A percentile compares a stretch with the other conserved stretches of the same genome.
Evolutionary conservation across 257 asterid species (phyloP).

Genomic region (Cinchona pubescens): DNA sequence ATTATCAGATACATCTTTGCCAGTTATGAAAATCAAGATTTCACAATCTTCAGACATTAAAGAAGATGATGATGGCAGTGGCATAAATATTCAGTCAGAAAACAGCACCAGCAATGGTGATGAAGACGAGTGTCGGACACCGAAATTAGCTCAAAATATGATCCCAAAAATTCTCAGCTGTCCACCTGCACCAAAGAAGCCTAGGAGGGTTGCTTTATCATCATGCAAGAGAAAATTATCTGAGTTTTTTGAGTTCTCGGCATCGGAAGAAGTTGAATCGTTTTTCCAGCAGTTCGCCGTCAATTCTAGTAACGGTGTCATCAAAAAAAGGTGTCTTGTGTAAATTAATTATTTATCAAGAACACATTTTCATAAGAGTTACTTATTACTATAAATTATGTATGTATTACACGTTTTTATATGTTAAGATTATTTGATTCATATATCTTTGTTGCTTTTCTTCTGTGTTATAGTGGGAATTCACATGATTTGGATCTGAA

Average conservation of each 20-base stretch:
- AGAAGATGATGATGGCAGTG: not conserved
- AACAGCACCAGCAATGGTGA: not conserved
- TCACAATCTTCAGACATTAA: not conserved
- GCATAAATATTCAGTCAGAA: not conserved
- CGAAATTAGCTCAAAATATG: constrained; percentile 40
- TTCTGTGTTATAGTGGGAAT: not conserved
- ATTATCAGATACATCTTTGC: too few relatives aligned
- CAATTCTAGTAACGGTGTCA: constrained; percentile 13
- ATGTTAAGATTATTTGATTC: constrained; percentile 21
- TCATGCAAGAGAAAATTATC: constrained; percentile 46
- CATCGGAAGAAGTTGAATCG: constrained; percentile 41
- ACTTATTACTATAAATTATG: not conserved
- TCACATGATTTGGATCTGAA: constrained; percentile 8
- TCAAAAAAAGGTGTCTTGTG: constrained; percentile 33
- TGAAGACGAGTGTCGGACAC: constrained; percentile 38
- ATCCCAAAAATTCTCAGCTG: constrained; percentile 43
- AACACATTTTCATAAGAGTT: not conserved
- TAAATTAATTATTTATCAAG: constrained; percentile 3
- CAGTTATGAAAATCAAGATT: constrained; percentile 9
- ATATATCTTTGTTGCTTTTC: not conserved
- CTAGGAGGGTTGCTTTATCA: constrained; percentile 15
- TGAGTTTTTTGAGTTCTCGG: constrained; percentile 40
- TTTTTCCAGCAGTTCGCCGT: constrained; percentile 35
- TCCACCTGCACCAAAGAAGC: constrained; percentile 69
- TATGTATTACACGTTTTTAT: constrained; percentile 12